These are phyloP conservation scores for Prunus kanzakura DNA, from an alignment of 306 rosid genomes.

Conservation along the genomic window DNA sequence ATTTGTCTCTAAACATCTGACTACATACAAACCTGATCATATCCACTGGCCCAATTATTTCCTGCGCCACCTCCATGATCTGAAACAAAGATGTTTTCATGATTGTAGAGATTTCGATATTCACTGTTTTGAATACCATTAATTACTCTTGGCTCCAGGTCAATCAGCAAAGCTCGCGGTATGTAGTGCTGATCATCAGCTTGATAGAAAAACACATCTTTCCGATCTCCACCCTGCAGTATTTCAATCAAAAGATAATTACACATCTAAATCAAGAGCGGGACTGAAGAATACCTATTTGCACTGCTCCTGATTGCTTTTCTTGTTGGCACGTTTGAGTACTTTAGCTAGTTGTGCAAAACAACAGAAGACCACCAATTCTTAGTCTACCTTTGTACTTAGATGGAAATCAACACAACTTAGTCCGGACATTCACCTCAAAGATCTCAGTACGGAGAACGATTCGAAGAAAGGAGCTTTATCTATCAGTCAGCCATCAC, in stretches of 20 bases:
- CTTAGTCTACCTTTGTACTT: too few species aligned
- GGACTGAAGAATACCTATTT: background rate
- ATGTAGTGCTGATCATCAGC: constrained; percentile 99
- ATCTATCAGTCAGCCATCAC: too few species aligned
- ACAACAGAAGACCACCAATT: too few species aligned
- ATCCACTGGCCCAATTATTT: constrained; percentile 98
- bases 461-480: too few species aligned
- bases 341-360: too few species aligned
- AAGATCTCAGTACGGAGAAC: too few species aligned
- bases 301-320: background rate
- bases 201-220: constrained; percentile 96
- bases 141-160: constrained; percentile 94
- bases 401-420: too few species aligned
- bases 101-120: constrained; percentile 91
- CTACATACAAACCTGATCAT: constrained; percentile 69
- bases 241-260: constrained; percentile 6
- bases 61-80: constrained; percentile 99
- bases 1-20: background rate
- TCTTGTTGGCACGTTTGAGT: too few species aligned
- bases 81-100: constrained; percentile 82
- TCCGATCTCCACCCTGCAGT: constrained; percentile 94
- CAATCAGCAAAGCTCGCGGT: constrained; percentile 87
- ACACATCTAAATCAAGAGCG: background rate
- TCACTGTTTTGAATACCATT: constrained; percentile 95
- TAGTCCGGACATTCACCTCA: too few species aligned